Base-by-base conservation (phyloP, 2,329 filamentous ascomycete genomes). In the Calonectria pseudoreteaudii region DNA sequence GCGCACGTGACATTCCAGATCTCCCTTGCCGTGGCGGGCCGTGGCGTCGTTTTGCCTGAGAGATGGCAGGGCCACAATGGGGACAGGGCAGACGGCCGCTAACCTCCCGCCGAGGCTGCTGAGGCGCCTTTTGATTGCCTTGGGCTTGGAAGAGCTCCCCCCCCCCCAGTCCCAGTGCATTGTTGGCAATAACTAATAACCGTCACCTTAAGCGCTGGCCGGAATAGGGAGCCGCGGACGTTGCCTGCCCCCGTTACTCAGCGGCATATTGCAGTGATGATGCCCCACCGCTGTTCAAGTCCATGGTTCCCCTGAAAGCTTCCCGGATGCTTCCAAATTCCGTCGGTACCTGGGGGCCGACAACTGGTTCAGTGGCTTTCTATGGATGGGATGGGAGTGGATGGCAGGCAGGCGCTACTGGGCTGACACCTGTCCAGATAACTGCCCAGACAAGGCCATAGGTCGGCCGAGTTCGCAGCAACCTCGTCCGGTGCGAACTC, bases 341-440 rank as follows among this genome's bases (percentile, higher is more conserved):
- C 60, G 60, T 23, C 28, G 26, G 60, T 65, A 62, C 56, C 60
- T 65, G 60, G 60, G 7, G 60, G 38, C 44, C 20, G 36, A 31
- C 36, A 16, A n/a, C 60, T 60, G 56, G 60, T 20, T 64, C 18
- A 26, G 49, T 38, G 31, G 65, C 28, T 38, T 38, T n/a, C 11
- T 3, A 34, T 38, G 9, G 38, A 9, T 20, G 38, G 38, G n/a
- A 47, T 47, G 44, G 44, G n/a, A 47, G 28, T 53, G 31, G 49
- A n/a, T 34, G 47, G 31, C 14, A 36, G 38, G n/a, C 4, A 30
- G 65, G n/a, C 47, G 65, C 26, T 56, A 50, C 65, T 23, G 65
- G 47, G 44, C 66, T 68, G 52, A 62, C 58, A 70, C 68, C 58
- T 70, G 68, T 60, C 68, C 36, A 50, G 23, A 28, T 23, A 67